Evolutionary conservation across 73 alveolate species (phyloP).

Genomic region (Paramecium sexaurelia): DNA sequence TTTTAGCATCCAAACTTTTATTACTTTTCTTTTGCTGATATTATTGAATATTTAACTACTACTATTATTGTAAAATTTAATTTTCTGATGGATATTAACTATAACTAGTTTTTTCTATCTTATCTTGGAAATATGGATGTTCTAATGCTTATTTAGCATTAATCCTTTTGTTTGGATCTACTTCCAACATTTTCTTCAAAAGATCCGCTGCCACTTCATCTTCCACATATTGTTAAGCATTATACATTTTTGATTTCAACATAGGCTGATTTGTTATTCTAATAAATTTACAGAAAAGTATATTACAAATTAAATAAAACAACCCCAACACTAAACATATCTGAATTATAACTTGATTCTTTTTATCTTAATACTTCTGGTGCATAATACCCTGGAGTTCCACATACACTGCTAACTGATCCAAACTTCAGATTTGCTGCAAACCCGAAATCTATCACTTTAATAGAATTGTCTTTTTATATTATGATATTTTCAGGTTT

Average conservation of each 20-base stretch:
- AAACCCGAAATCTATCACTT: conserved; percentile 45
- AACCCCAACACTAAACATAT: conserved; percentile 51
- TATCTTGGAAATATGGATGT: conserved; percentile 13
- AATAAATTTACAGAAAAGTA: neutral
- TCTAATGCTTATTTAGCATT: neutral
- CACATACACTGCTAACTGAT: conserved; percentile 1
- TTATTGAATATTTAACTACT: neutral
- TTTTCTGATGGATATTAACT: neutral
- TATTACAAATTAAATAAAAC: conserved; percentile 14
- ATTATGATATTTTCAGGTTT: conserved; percentile 45
- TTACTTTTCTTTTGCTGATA: neutral
- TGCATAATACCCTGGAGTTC: conserved; percentile 56
- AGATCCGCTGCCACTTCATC: conserved; percentile 38
- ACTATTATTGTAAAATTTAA: neutral
- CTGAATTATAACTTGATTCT: conserved; percentile 23
- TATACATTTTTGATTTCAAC: neutral
- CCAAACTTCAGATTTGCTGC: conserved; percentile 22
- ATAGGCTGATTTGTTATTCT: conserved; percentile 4
- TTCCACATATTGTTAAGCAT: neutral
- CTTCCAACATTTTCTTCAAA: neutral
- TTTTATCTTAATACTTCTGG: conserved; percentile 14
- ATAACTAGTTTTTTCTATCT: neutral
- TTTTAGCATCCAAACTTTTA: neutral
- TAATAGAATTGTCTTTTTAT: neutral
- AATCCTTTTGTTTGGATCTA: conserved; percentile 16